Base-by-base conservation (phyloP, 805 yeast species). In the Ogataea kodamae region DNA sequence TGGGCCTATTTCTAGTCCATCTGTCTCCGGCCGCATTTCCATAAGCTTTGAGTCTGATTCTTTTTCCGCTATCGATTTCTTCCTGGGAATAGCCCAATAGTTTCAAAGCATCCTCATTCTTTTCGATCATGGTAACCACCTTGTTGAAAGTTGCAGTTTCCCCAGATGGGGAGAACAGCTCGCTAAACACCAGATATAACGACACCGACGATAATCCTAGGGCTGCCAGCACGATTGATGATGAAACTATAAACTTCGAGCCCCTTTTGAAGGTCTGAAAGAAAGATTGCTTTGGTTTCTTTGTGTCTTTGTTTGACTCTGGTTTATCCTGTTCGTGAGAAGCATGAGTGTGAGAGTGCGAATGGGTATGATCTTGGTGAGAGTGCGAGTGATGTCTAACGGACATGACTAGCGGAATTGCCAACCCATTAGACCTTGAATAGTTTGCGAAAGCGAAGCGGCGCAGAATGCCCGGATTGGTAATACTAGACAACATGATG, bases 1-100 rank as follows among this genome's bases (percentile, higher is more conserved):
- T 75, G 2, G 96, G 96, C 62, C 96, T 76, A 54, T 84, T 84
- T 64, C 95, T 75, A 6, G 87, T 82, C 90, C 96, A 86, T 49
- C 76, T 76, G 53, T 84, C 90, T 14, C 72, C 67, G 1, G 76
- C 60, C 7, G 46, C 55, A 47, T 83, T 94, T 28, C 96, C 96
- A 52, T 83, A 81, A 0, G 96, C 96, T 54, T 81, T 82, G 33
- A 89, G 64, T 52, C 85, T 73, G 12, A 58, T 52, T 35, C 70
- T 73, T 3, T 68, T 57, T 2, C 62, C 52, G 28, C 59, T 61
- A 11, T 64, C 49, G 42, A 80, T 70, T 18, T 73, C 72, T 10
- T 51, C 53, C 9, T 46, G 41, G 2, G 60, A 36, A 30, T 51
- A 57, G n/a, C 62, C 63, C 22, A 89, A 64, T 18, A 78, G 56